Evolutionary conservation across 2,329 filamentous ascomycete species (phyloP).

Genomic region (Scedosporium aurantiacum): DNA sequence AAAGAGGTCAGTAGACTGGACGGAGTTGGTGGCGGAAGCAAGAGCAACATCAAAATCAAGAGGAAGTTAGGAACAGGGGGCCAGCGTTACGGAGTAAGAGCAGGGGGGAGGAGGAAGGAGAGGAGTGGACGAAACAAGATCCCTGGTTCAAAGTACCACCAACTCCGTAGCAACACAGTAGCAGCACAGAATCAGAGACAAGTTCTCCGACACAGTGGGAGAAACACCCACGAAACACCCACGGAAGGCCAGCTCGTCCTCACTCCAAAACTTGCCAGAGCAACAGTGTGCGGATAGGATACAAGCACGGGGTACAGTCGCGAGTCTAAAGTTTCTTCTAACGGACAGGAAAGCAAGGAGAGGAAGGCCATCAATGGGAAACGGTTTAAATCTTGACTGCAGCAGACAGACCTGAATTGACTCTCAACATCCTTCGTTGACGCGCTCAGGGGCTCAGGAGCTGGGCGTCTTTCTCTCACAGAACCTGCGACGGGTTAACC

Average conservation of each 20-base stretch:
- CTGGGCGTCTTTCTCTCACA: not conserved
- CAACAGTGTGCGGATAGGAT: not conserved
- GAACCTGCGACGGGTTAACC: not conserved
- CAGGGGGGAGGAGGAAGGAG: not conserved
- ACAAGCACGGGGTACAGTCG: not conserved
- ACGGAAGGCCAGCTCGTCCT: not conserved
- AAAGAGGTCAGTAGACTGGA: not conserved
- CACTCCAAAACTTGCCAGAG: not conserved
- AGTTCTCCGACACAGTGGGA: constrained; percentile 5
- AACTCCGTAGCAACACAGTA: constrained; percentile 2
- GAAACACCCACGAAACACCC: constrained; percentile 7
- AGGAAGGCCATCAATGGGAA: not conserved
- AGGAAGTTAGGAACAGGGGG: not conserved
- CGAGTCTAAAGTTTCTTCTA: not conserved
- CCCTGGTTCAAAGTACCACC: not conserved
- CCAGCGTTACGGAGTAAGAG: not conserved
- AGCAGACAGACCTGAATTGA: not conserved
- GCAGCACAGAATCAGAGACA: constrained; percentile 2
- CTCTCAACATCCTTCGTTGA: not conserved
- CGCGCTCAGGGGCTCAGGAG: not conserved
- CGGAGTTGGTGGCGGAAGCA: not conserved
- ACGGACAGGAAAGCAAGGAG: not conserved
- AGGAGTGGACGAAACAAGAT: not conserved
- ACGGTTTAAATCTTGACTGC: not conserved
- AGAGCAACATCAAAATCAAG: not conserved